Percentiles rank a stretch among this genome's conserved stretches.
These are phyloP conservation scores for Heliamphora exappendiculata DNA, from an alignment of 148 eudicot species.

Conservation along the genomic window DNA sequence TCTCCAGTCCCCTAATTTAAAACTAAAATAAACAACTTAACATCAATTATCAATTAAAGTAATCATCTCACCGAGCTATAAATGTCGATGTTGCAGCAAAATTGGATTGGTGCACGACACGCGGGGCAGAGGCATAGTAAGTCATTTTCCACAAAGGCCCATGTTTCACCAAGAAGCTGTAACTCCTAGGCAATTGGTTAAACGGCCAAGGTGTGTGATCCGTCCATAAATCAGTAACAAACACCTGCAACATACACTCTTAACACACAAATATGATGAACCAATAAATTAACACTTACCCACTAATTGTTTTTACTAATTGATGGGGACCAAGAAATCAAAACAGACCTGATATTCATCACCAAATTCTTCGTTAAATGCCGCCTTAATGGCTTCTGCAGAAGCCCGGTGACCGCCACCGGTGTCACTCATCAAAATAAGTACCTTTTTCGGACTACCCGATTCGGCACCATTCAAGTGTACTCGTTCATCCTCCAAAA, in stretches of 20 bases:
- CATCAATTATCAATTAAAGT: background rate
- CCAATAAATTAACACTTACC: constrained; percentile 14
- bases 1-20: background rate
- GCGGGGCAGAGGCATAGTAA: constrained; percentile 84
- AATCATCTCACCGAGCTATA: constrained; percentile 74
- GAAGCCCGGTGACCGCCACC: constrained; percentile 99
- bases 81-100: constrained; percentile 95
- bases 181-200: constrained; percentile 93
- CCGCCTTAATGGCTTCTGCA: constrained; percentile 87
- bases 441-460: constrained; percentile 55
- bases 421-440: constrained; percentile 98
- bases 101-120: constrained; percentile 84
- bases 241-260: constrained; percentile 69
- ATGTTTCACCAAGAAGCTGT: constrained; percentile 90
- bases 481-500: constrained; percentile 40
- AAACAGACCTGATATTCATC: constrained; percentile 71
- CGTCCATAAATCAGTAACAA: constrained; percentile 91
- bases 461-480: constrained; percentile 36
- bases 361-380: constrained; percentile 72
- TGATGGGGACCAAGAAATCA: background rate
- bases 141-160: constrained; percentile 87
- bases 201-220: constrained; percentile 99
- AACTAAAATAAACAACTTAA: background rate
- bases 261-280: constrained; percentile 35
- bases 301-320: background rate